A percentile compares a stretch with the other conserved stretches of the same genome.
These are phyloP conservation scores for Litsea cubeba DNA, from an alignment of 164 flowering plant genomes.

Conservation along the genomic window DNA sequence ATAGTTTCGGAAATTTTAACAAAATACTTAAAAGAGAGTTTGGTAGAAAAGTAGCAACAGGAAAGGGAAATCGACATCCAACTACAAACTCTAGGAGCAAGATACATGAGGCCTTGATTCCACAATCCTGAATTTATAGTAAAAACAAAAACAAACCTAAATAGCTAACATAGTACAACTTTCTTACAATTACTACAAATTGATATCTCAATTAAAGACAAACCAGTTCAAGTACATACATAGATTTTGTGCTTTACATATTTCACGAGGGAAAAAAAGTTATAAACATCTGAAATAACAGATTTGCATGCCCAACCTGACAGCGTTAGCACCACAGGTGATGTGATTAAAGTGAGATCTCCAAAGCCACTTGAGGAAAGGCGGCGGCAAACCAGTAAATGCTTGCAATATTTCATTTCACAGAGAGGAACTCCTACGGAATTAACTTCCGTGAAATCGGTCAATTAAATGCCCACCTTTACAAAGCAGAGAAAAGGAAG, in stretches of 20 bases:
- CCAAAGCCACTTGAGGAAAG: not conserved
- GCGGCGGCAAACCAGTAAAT: not conserved
- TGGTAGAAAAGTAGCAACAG: too few relatives aligned
- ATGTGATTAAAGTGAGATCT: not conserved
- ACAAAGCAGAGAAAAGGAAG: not conserved
- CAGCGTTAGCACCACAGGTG: not conserved
- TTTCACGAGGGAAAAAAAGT: not conserved
- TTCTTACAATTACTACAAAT: not conserved
- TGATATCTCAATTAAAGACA: not conserved
- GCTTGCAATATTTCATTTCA: too few relatives aligned
- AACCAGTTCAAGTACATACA: not conserved
- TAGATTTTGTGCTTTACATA: not conserved
- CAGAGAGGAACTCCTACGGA: not conserved
- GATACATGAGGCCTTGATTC: too few relatives aligned
- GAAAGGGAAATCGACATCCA: too few relatives aligned
- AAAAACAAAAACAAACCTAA: too few relatives aligned
- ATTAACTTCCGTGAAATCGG: not conserved
- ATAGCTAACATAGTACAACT: too few relatives aligned
- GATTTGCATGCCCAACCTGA: not conserved
- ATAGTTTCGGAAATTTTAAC: too few relatives aligned
- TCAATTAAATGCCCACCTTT: not conserved
- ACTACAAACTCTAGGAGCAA: too few relatives aligned
- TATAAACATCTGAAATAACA: not conserved
- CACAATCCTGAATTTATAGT: too few relatives aligned
- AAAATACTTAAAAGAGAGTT: too few relatives aligned